phyloP scores from a whole-genome alignment of 176 grass and related monocot species.

The Rhynchospora pubera region DNA sequence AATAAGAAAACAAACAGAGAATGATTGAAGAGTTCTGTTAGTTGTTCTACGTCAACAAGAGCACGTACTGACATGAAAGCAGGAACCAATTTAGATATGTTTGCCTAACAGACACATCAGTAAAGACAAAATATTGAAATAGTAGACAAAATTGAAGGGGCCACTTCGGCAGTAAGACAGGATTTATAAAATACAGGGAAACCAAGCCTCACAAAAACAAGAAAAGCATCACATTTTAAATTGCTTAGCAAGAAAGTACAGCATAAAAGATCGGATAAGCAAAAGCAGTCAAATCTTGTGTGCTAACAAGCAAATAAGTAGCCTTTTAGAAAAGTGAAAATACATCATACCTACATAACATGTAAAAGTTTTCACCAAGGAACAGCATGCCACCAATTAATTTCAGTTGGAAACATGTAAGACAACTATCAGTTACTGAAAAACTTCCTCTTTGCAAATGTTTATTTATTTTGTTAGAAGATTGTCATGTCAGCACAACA shows the following conservation, averaged over 20 bases:
- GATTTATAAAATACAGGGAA: background rate
- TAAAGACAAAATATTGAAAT: background rate
- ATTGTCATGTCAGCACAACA: background rate
- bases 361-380: background rate
- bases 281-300: background rate
- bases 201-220: background rate
- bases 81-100: background rate
- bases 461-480: background rate
- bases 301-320: background rate
- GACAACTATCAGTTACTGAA: background rate
- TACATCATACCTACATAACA: background rate
- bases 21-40: background rate
- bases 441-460: background rate
- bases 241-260: background rate
- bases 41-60: background rate
- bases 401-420: background rate
- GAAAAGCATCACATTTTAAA: background rate
- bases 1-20: too few species aligned
- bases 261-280: background rate
- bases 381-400: background rate
- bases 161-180: background rate
- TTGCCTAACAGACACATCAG: background rate
- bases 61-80: background rate
- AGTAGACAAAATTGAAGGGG: background rate
- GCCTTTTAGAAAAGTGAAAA: background rate